These are phyloP conservation scores for Dittrichia graveolens DNA, from an alignment of 129 eudicot species.

Conservation along the genomic window DNA sequence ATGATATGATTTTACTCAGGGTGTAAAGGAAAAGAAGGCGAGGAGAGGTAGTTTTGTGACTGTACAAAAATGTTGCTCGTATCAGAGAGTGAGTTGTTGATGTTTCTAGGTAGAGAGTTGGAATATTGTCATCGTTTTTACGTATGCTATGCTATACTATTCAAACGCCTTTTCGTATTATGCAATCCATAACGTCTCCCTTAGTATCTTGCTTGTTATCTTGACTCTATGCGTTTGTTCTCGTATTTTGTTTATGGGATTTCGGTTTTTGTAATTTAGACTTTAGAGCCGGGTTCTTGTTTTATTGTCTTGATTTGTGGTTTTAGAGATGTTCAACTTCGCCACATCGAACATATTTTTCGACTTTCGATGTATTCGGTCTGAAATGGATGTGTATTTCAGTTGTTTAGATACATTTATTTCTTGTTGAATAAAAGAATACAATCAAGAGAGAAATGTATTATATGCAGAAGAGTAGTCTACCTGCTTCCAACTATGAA, in stretches of 20 bases:
- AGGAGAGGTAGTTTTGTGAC: constrained; percentile 52
- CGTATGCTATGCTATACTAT: constrained; percentile 22
- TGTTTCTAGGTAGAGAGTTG: constrained; percentile 15
- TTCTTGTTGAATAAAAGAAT: no score
- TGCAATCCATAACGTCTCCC: background rate
- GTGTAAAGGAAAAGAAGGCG: constrained; percentile 26
- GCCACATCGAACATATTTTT: no score
- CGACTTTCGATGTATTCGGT: no score
- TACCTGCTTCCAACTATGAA: no score
- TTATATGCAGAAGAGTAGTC: no score
- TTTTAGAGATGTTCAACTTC: no score
- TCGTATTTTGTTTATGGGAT: background rate
- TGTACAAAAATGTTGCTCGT: constrained; percentile 72
- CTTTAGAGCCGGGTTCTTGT: no score
- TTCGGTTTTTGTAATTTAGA: no score
- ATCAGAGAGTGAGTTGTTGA: constrained; percentile 24
- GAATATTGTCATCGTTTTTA: background rate
- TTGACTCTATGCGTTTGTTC: background rate
- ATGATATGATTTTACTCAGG: constrained; percentile 22
- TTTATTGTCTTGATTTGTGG: no score
- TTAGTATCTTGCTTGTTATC: background rate
- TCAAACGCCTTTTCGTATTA: constrained; percentile 10
- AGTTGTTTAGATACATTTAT: no score
- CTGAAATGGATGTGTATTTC: no score
- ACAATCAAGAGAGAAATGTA: no score